Conservation (phyloP, 768 basidiomycete genomes). For the Tylopilus subfusipes region DNA sequence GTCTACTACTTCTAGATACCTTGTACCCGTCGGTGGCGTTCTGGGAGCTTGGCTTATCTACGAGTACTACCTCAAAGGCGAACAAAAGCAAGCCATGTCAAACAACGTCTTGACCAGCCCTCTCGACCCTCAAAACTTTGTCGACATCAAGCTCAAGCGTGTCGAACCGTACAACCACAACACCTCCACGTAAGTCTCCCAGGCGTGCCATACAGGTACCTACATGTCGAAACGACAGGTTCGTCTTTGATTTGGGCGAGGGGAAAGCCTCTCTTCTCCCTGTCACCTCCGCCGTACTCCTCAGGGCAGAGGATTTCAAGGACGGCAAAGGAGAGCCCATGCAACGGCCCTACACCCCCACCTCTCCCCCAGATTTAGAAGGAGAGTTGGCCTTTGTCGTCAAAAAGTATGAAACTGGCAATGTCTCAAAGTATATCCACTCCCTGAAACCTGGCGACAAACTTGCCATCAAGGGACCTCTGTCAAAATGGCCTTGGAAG, state of each 20-base stretch:
- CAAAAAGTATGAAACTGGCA: constrained; percentile 82
- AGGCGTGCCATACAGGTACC: background rate
- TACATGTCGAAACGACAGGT: constrained; percentile 39
- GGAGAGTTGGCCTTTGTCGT: constrained; percentile 80
- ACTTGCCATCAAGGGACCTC: constrained; percentile 87
- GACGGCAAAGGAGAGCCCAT: constrained; percentile 84
- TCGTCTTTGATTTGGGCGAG: constrained; percentile 77
- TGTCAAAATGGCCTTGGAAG: constrained; percentile 84
- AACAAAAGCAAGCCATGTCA: constrained; percentile 34
- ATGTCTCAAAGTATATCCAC: constrained; percentile 82
- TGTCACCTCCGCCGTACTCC: constrained; percentile 72
- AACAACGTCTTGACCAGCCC: constrained; percentile 52
- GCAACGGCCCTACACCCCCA: constrained; percentile 90
- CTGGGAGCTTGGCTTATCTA: constrained; percentile 44
- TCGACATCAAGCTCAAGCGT: constrained; percentile 79
- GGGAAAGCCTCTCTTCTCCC: constrained; percentile 75
- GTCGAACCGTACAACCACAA: constrained; percentile 93
- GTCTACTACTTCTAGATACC: constrained; percentile 45
- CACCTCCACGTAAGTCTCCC: constrained; percentile 59
- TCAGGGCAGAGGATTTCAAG: constrained; percentile 69
- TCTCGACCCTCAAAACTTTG: constrained; percentile 70
- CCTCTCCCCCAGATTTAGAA: constrained; percentile 68
- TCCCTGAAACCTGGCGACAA: constrained; percentile 77
- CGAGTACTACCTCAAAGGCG: constrained; percentile 43
- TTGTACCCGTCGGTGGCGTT: constrained; percentile 38